These are phyloP conservation scores for Erigeron canadensis DNA, from an alignment of 129 eudicot genomes.

Conservation along the genomic window DNA sequence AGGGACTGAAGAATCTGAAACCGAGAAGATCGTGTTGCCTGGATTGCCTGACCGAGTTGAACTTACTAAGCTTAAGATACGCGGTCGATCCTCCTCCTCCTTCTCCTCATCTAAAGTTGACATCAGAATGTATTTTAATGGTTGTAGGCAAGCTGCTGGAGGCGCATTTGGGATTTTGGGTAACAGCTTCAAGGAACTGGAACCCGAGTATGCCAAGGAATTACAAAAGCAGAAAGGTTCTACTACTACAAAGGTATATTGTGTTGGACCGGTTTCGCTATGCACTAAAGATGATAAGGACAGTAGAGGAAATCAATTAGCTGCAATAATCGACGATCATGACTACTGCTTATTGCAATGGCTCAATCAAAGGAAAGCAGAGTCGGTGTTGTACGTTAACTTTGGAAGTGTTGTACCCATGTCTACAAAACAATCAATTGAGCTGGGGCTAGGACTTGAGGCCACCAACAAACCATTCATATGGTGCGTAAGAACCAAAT, in stretches of 20 bases:
- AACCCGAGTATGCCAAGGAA: not conserved
- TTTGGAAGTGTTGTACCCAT: not conserved
- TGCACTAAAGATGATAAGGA: not conserved
- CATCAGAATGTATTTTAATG: too few relatives aligned
- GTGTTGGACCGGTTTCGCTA: not conserved
- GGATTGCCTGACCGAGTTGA: slow-evolving; percentile 4
- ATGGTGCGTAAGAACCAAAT: slow-evolving; percentile 8
- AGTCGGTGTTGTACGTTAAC: not conserved
- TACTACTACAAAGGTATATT: not conserved
- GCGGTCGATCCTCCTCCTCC: not conserved
- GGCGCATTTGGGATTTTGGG: not conserved
- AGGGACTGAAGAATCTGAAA: not conserved
- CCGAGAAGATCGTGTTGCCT: not conserved
- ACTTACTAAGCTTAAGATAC: not conserved
- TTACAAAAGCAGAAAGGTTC: not conserved
- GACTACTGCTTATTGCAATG: not conserved
- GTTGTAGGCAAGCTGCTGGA: not conserved
- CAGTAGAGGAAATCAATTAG: not conserved
- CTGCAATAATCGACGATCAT: not conserved
- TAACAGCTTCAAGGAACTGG: not conserved
- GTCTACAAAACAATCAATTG: not conserved
- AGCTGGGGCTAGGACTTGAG: slow-evolving; percentile 7
- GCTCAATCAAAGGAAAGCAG: not conserved
- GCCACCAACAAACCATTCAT: not conserved
- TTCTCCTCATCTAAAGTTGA: too few relatives aligned